phyloP scores from a whole-genome alignment of 163 green algal species.

The Scenedesmus sp. region DNA sequence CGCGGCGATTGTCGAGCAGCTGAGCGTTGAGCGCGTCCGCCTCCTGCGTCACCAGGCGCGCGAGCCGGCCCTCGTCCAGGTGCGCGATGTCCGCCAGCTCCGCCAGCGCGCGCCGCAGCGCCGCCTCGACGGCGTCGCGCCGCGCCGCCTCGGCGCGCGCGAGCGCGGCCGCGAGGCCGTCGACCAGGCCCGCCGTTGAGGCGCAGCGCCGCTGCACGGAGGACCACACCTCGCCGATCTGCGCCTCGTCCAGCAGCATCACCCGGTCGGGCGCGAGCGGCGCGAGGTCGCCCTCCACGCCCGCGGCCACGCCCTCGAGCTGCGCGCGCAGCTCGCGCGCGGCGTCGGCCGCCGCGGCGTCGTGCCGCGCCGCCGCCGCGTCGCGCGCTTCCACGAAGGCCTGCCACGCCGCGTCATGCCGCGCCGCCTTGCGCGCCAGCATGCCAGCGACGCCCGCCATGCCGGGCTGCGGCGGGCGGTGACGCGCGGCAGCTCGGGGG shows the following conservation, averaged over 20 bases:
- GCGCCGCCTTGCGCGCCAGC: constrained; percentile 12
- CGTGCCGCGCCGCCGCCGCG: background rate
- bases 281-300: constrained; percentile 51
- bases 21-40: constrained; percentile 59
- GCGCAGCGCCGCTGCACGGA: constrained; percentile 49
- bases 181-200: constrained; percentile 46
- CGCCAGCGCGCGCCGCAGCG: constrained; percentile 39
- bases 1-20: constrained; percentile 54
- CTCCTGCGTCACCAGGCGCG: constrained; percentile 66
- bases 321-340: background rate
- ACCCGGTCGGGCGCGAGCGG: constrained; percentile 54
- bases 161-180: constrained; percentile 33
- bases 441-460: constrained; percentile 23
- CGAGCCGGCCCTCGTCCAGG: constrained; percentile 60
- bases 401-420: constrained; percentile 32
- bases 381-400: constrained; percentile 1
- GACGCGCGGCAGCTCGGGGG: background rate
- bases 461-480: background rate
- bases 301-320: constrained; percentile 14
- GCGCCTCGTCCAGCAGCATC: constrained; percentile 61
- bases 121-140: background rate
- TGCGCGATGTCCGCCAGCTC: constrained; percentile 54
- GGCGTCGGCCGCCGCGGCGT: background rate
- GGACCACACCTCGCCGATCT: constrained; percentile 60
- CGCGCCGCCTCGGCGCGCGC: constrained; percentile 21